A percentile compares a stretch with the other conserved stretches of the same genome.
phyloP scores from a whole-genome alignment of 257 asterid species.

The Prunella vulgaris region DNA sequence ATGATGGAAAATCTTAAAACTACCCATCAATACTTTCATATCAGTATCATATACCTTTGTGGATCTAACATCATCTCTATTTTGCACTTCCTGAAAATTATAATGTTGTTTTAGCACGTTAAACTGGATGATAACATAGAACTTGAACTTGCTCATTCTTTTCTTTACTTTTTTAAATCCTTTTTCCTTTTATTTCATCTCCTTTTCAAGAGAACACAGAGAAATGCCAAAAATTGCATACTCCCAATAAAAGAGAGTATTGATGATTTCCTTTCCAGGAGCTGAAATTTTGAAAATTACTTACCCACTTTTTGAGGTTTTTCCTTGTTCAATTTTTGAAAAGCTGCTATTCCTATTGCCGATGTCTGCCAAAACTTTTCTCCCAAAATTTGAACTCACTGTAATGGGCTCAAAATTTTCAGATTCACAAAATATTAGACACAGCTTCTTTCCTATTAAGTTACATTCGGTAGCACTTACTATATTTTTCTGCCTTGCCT shows the following conservation, averaged over 20 bases:
- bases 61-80: slow-evolving; percentile 15
- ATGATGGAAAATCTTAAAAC: background rate
- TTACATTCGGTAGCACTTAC: slow-evolving; percentile 31
- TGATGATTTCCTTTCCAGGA: background rate
- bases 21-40: background rate
- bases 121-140: slow-evolving; percentile 11
- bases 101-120: slow-evolving; percentile 14
- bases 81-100: slow-evolving; percentile 30
- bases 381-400: slow-evolving; percentile 51
- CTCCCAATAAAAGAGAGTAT: background rate
- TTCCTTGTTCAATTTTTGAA: slow-evolving; percentile 37
- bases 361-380: slow-evolving; percentile 76
- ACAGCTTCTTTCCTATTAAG: background rate
- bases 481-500: slow-evolving; percentile 33
- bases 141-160: background rate
- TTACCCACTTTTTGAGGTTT: slow-evolving; percentile 43
- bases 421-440: slow-evolving; percentile 1
- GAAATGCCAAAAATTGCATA: slow-evolving; percentile 5
- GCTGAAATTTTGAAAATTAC: slow-evolving; percentile 25
- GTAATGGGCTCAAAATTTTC: slow-evolving; percentile 25
- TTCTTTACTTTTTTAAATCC: background rate
- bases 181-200: background rate
- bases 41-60: slow-evolving; percentile 20
- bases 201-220: background rate
- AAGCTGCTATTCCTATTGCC: slow-evolving; percentile 55